Base-by-base conservation (phyloP, 768 basidiomycete genomes). In the Russula compacta region DNA sequence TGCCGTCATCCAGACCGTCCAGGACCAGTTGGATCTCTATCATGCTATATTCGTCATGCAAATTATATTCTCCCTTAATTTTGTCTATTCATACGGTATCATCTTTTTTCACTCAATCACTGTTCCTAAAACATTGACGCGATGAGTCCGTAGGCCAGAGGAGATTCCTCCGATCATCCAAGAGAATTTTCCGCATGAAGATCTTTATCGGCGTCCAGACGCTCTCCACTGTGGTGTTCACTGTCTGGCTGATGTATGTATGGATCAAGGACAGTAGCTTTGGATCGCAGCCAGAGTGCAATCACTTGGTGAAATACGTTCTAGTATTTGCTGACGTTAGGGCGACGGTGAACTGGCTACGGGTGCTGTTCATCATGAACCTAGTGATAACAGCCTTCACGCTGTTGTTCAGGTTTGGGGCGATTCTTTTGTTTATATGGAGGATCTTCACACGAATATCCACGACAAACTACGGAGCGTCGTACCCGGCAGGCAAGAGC, bases 41-140 rank as follows among this genome's bases (percentile, higher is more conserved):
- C 61, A 62, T 48, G 61, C 61, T 0, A 47, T 62, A 8, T 40
- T 58, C 38, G 61, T 62, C 8, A 62, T 58, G 61, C 56, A 62
- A 15, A 52, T 48, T 2, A 40, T 58, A 8, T 46, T 53, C 38
- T 53, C 56, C 9, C 55, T 61, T 6, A 49, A 42, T 32, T 39
- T 53, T 5, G 50, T 62, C 15, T 62, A 42, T 33, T 10, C 17
- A 43, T 43, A 43, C 42, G 42, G 42, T 61, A 43, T 15, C 40
- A 7, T 39, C 42, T 35, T 32, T 21, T 12, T 38, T 15, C 14
- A 12, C 10, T 49, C 9, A 11, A 35, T n/a, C 14, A 9, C 17
- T 11, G 12, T 39, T 19, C 4, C 55, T 17, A 10, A 36, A 35
- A 21, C 47, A 43, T 32, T 54, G 53, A 54, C 19, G 1, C 29